A percentile compares a stretch with the other conserved stretches of the same genome.
phyloP scores from a whole-genome alignment of 139 green algal species.

The Coccomyxa sp. region DNA sequence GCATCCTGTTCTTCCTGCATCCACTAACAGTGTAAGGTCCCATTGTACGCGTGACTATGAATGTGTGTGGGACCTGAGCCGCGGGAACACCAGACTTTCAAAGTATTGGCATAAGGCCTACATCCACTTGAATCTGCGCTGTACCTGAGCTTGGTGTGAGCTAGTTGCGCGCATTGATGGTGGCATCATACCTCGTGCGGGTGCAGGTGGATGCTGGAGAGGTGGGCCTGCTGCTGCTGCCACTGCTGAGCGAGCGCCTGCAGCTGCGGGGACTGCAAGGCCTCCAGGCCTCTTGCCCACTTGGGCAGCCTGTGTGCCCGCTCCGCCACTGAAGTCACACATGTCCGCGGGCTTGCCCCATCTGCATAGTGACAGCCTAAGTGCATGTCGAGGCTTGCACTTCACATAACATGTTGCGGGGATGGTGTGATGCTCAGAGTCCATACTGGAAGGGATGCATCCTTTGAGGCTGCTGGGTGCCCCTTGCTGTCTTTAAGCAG shows the following conservation, averaged over 20 bases:
- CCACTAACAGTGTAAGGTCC: not conserved
- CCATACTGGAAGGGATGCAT: not conserved
- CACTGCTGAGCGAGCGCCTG: not conserved
- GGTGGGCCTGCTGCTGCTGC: not conserved
- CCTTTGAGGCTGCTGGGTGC: not conserved
- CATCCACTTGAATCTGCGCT: not conserved
- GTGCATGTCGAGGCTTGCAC: not conserved
- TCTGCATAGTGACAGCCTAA: not conserved
- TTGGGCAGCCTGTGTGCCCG: not conserved
- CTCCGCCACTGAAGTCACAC: not conserved
- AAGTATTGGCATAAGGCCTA: not conserved
- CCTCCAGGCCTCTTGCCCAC: not conserved
- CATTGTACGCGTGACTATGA: not conserved
- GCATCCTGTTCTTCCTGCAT: not conserved
- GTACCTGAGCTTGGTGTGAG: not conserved
- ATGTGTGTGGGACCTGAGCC: not conserved
- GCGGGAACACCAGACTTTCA: not conserved
- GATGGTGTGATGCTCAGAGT: not conserved
- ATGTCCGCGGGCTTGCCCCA: not conserved
- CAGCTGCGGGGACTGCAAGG: not conserved
- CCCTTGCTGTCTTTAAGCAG: not conserved
- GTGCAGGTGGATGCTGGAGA: not conserved
- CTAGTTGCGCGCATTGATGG: no score
- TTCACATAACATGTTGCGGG: not conserved
- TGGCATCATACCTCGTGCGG: not conserved